A percentile compares a stretch with the other conserved stretches of the same genome.
These are phyloP conservation scores for Arabidopsis lyrata DNA, from an alignment of 441 rosid species.

Conservation along the genomic window DNA sequence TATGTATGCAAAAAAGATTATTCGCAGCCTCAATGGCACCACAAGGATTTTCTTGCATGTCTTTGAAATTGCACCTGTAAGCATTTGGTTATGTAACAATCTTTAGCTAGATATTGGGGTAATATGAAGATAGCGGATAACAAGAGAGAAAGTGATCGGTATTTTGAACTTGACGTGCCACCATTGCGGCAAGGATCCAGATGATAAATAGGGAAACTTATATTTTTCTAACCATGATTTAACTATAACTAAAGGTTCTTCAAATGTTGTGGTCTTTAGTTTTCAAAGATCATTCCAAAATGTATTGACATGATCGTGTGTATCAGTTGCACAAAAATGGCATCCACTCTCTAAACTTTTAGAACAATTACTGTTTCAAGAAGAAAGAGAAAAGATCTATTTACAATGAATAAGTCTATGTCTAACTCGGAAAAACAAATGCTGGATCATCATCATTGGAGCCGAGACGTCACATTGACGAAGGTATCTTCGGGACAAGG, in stretches of 20 bases:
- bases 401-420: slow-evolving; percentile 11
- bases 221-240: background rate
- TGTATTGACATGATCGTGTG: slow-evolving; percentile 7
- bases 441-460: slow-evolving; percentile 10
- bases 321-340: background rate
- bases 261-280: background rate
- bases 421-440: slow-evolving; percentile 7
- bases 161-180: too few relatives aligned
- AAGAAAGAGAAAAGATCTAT: slow-evolving; percentile 23
- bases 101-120: too few relatives aligned
- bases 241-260: background rate
- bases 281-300: background rate
- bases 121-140: too few relatives aligned
- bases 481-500: slow-evolving; percentile 34
- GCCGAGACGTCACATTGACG: slow-evolving; percentile 21
- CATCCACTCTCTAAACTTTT: background rate
- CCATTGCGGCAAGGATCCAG: too few relatives aligned
- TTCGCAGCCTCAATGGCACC: too few relatives aligned
- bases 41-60: too few relatives aligned
- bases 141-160: too few relatives aligned
- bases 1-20: too few relatives aligned
- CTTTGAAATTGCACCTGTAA: too few relatives aligned
- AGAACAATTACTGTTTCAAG: slow-evolving; percentile 31
- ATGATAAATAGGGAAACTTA: background rate
- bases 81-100: too few relatives aligned